A percentile compares a stretch with the other conserved stretches of the same genome.
These are phyloP conservation scores for Drosera spatulata DNA, from an alignment of 179 eudicot genomes.

Conservation along the genomic window DNA sequence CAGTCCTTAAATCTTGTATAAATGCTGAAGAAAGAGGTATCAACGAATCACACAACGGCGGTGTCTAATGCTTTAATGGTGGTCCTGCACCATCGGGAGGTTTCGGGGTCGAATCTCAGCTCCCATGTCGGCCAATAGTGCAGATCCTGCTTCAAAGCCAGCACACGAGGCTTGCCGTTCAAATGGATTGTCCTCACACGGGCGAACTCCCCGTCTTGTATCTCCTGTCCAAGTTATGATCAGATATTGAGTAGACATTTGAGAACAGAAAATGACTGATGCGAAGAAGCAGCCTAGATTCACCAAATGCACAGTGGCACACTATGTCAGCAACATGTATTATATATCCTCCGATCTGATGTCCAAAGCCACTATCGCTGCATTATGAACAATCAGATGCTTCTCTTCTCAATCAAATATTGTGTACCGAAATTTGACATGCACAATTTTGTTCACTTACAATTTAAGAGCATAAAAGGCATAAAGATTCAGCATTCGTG, in stretches of 20 bases:
- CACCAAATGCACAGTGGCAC: no score
- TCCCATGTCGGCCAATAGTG: conserved; percentile 99
- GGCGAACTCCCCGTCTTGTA: conserved; percentile 67
- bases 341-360: no score
- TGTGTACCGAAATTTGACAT: no score
- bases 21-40: no score
- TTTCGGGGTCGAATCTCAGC: conserved; percentile 60
- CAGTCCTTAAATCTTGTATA: no score
- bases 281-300: no score
- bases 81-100: conserved; percentile 63
- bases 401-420: no score
- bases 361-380: no score
- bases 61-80: conserved; percentile 49
- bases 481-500: not conserved
- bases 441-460: no score
- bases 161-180: conserved; percentile 89
- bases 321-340: no score
- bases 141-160: conserved; percentile 87
- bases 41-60: conserved; percentile 15
- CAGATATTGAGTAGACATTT: not conserved
- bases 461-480: not conserved
- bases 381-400: no score
- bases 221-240: conserved; percentile 31
- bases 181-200: conserved; percentile 78
- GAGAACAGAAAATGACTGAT: not conserved